Percentiles rank a stretch among this genome's conserved stretches.
These are phyloP conservation scores for Posidonia australis DNA, from an alignment of 106 monocot species.

Conservation along the genomic window DNA sequence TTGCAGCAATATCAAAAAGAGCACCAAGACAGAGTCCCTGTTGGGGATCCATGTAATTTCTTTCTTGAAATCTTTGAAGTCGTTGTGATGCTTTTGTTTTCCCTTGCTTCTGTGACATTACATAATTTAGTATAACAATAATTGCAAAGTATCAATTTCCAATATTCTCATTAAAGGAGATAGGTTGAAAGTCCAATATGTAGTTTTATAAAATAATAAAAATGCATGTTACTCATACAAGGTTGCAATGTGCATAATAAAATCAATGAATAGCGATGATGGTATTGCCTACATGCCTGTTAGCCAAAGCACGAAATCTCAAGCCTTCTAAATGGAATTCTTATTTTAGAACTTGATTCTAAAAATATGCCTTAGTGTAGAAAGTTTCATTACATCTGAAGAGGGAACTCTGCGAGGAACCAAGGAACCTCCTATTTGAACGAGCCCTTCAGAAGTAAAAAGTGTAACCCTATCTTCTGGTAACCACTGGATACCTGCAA, in stretches of 20 bases:
- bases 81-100: slow-evolving; percentile 40
- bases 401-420: slow-evolving; percentile 53
- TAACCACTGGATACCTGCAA: slow-evolving; percentile 77
- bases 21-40: slow-evolving; percentile 95
- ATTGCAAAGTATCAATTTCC: background rate
- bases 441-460: slow-evolving; percentile 82
- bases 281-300: background rate
- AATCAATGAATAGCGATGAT: background rate
- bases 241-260: background rate
- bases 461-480: slow-evolving; percentile 81
- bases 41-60: slow-evolving; percentile 87
- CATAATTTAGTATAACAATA: background rate
- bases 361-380: background rate
- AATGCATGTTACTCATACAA: background rate
- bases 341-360: no score
- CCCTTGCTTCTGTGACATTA: slow-evolving; percentile 35
- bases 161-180: no score
- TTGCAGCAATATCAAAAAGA: slow-evolving; percentile 94
- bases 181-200: no score
- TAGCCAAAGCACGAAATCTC: no score
- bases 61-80: slow-evolving; percentile 64
- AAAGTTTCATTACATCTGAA: slow-evolving; percentile 48
- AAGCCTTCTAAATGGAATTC: no score
- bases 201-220: no score
- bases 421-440: slow-evolving; percentile 91